Conservation (phyloP, 257 asterid genomes). For the Schizonepeta tenuifolia region DNA sequence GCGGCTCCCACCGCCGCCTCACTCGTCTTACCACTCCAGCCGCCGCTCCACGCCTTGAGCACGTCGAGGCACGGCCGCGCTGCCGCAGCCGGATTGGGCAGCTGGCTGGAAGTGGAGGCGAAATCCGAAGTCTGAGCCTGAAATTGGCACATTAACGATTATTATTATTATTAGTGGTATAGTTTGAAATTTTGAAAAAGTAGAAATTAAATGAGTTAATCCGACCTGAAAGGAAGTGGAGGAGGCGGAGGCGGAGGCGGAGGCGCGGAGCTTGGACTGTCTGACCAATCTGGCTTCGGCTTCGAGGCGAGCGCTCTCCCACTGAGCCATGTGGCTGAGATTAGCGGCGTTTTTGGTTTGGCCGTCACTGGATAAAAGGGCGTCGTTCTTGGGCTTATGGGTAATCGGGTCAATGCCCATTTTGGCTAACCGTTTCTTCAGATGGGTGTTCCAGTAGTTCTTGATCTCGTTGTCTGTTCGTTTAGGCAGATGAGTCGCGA, state of each 20-base stretch:
- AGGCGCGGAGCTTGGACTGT: constrained; percentile 69
- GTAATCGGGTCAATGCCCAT: constrained; percentile 93
- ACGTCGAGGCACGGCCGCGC: constrained; percentile 52
- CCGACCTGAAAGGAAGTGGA: constrained; percentile 29
- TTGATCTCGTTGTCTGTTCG: constrained; percentile 88
- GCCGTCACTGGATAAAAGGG: constrained; percentile 66
- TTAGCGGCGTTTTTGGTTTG: constrained; percentile 77
- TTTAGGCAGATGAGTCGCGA: constrained; percentile 84
- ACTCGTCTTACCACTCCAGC: constrained; percentile 41
- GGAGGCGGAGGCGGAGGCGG: constrained; percentile 38
- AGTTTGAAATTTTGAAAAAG: too few relatives aligned
- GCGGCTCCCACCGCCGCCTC: constrained; percentile 37
- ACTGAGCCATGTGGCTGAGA: constrained; percentile 96
- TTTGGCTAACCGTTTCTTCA: constrained; percentile 74
- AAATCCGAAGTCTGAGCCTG: constrained; percentile 41
- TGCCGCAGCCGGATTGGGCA: constrained; percentile 37
- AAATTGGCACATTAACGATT: neutral
- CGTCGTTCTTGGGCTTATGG: constrained; percentile 78
- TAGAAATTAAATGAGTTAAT: too few relatives aligned
- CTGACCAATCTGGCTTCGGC: constrained; percentile 84
- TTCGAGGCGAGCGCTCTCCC: constrained; percentile 98
- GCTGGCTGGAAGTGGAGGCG: constrained; percentile 45
- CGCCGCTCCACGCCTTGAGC: constrained; percentile 60
- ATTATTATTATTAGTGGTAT: too few relatives aligned
- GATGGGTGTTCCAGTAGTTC: constrained; percentile 90